Base-by-base conservation (phyloP, 106 monocot species). In the Agapanthus africanus region DNA sequence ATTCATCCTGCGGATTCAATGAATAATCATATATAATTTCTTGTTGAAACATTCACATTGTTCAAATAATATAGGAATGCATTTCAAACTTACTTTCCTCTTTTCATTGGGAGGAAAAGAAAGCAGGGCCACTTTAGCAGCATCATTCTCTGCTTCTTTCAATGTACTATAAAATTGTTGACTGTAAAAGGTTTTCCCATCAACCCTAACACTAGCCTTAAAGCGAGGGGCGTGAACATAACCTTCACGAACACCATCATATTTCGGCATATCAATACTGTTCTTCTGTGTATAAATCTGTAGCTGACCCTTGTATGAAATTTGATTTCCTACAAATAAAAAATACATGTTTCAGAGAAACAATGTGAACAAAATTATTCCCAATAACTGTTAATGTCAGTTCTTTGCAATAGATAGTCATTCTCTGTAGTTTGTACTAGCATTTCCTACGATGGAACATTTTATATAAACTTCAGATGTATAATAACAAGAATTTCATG, bases 61-160 rank as follows among this genome's bases (percentile, higher is more conserved):
- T 41, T 42, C 25, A 66, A 22, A 30, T 18, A 65, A 13, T 47
- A 19, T 47, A 19, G 1, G 46, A 54, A 66, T 35, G 37, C 16
- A 64, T 54, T 30, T 25, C 28, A 10, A 59, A 80, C 62, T 77
- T 74, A 39, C 74, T 73, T 7, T 47, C 13, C 19, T 47, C 13
- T 13, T 47, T 47, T 47, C 46, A 15, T 47, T 7, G 27, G 21
- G 42, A 3, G 27, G 63, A 62, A 88, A 84, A 36, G 66, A 71
- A 31, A 25, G 27, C 23, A 86, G 51, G 57, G 95, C 95, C 70
- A 80, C 69, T 73, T 71, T 76, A 62, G 95, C 91, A 81, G 85
- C 88, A 37, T 63, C 82, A 74, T 79, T 69, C 74, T 95, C 91
- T 11, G 95, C 91, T 72, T 91, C 85, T 60, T 72, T 88, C 6